Percentiles rank a stretch among this genome's conserved stretches.
phyloP scores from a whole-genome alignment of 768 basidiomycete species.

The Filobasidium wieringae region DNA sequence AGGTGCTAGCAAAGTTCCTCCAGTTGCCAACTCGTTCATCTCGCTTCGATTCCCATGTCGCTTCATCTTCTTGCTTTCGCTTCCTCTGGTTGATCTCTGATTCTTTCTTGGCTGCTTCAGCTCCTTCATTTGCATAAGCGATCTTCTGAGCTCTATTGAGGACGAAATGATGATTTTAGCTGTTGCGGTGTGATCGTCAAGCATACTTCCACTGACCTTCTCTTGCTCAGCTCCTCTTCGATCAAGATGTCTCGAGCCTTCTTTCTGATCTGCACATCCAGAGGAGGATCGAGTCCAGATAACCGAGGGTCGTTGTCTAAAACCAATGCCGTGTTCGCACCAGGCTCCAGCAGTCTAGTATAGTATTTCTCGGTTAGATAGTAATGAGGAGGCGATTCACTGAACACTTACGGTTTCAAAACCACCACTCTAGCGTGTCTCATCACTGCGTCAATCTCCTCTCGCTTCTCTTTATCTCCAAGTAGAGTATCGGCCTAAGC shows the following conservation, averaged over 20 bases:
- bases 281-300: slow-evolving; percentile 23
- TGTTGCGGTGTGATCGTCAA: neutral
- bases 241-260: slow-evolving; percentile 34
- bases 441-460: slow-evolving; percentile 38
- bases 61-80: slow-evolving; percentile 33
- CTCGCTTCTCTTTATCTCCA: slow-evolving; percentile 25
- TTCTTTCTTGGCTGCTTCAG: slow-evolving; percentile 34
- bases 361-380: neutral
- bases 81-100: slow-evolving; percentile 28
- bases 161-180: neutral
- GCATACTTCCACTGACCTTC: slow-evolving; percentile 29
- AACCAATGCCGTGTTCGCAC: slow-evolving; percentile 25
- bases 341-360: slow-evolving; percentile 11
- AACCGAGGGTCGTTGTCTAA: slow-evolving; percentile 32
- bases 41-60: slow-evolving; percentile 34
- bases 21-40: slow-evolving; percentile 35
- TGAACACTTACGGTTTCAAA: slow-evolving; percentile 28
- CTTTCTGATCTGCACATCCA: slow-evolving; percentile 29
- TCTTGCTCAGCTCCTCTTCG: slow-evolving; percentile 32
- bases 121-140: slow-evolving; percentile 36
- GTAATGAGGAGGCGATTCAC: neutral
- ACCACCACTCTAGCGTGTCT: slow-evolving; percentile 29
- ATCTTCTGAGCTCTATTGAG: slow-evolving; percentile 27
- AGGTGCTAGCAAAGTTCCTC: slow-evolving; percentile 25
- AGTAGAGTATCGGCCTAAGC: slow-evolving; percentile 32